Evolutionary conservation across 345 rosid species (phyloP).

Genomic region (Pelargonium nanum): DNA sequence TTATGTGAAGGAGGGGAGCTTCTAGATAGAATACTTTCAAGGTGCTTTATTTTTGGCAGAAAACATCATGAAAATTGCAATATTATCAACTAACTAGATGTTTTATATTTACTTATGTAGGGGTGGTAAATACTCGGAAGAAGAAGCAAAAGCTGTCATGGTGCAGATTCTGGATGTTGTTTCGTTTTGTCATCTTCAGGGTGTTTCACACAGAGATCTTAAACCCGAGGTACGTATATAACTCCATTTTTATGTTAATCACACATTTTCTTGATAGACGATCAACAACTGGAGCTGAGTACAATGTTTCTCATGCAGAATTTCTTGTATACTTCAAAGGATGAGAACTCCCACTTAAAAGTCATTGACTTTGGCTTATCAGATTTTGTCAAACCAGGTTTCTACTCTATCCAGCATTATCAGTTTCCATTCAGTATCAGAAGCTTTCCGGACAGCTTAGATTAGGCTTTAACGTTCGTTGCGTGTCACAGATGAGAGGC

Average conservation of each 20-base stretch:
- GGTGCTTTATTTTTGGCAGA: conserved; percentile 28
- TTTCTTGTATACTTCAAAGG: conserved; percentile 76
- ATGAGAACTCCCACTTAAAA: conserved; percentile 73
- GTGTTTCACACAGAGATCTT: conserved; percentile 93
- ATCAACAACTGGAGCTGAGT: too few relatives aligned
- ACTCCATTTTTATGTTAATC: too few relatives aligned
- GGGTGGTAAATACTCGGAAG: conserved; percentile 89
- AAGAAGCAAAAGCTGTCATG: conserved; percentile 75
- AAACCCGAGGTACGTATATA: conserved; percentile 76
- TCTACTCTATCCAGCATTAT: conserved; percentile 10
- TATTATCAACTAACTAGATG: conserved; percentile 10
- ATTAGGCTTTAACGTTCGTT: conserved; percentile 8
- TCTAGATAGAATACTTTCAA: conserved; percentile 72
- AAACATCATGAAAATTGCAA: too few relatives aligned
- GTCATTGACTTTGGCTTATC: conserved; percentile 95
- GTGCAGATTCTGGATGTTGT: conserved; percentile 76
- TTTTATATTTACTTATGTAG: conserved; percentile 22
- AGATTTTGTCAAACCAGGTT: conserved; percentile 96
- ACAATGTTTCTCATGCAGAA: too few relatives aligned
- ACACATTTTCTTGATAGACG: too few relatives aligned
- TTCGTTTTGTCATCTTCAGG: conserved; percentile 92
- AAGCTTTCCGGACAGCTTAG: neutral
- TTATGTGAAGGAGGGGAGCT: conserved; percentile 97
- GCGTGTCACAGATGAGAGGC: conserved; percentile 62
- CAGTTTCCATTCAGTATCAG: conserved; percentile 5